phyloP scores from a whole-genome alignment of 768 basidiomycete species.

The Pluteus cervinus region DNA sequence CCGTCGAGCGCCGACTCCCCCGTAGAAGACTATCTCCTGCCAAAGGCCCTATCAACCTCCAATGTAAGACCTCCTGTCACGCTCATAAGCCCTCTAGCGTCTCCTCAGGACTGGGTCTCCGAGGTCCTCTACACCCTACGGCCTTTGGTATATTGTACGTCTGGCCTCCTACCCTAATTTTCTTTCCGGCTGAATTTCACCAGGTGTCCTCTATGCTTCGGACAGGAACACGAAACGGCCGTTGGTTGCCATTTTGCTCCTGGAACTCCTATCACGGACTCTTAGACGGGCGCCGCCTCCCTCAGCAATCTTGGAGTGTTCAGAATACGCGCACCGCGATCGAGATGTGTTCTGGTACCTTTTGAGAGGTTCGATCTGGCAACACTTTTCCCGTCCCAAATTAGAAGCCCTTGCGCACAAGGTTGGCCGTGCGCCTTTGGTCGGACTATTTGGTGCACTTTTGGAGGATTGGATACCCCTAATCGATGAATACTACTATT shows the following conservation, averaged over 20 bases:
- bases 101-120: slow-evolving; percentile 68
- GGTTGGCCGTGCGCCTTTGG: slow-evolving; percentile 50
- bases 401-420: slow-evolving; percentile 55
- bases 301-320: slow-evolving; percentile 58
- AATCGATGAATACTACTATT: slow-evolving; percentile 89
- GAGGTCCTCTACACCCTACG: slow-evolving; percentile 68
- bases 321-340: slow-evolving; percentile 80
- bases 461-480: slow-evolving; percentile 84
- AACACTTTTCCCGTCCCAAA: slow-evolving; percentile 59
- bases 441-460: slow-evolving; percentile 65
- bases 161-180: slow-evolving; percentile 7
- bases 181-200: slow-evolving; percentile 6
- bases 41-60: slow-evolving; percentile 70
- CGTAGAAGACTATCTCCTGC: slow-evolving; percentile 77
- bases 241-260: slow-evolving; percentile 52
- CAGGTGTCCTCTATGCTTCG: slow-evolving; percentile 37
- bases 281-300: slow-evolving; percentile 63
- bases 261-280: slow-evolving; percentile 72
- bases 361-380: slow-evolving; percentile 83
- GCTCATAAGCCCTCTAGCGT: slow-evolving; percentile 54
- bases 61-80: slow-evolving; percentile 68
- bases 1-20: slow-evolving; percentile 46
- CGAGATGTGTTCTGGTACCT: slow-evolving; percentile 81
- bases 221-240: slow-evolving; percentile 54
- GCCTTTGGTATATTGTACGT: slow-evolving; percentile 72